Conservation (phyloP, 2,329 filamentous ascomycete genomes). For the Pseudocercospora fijiensis region DNA sequence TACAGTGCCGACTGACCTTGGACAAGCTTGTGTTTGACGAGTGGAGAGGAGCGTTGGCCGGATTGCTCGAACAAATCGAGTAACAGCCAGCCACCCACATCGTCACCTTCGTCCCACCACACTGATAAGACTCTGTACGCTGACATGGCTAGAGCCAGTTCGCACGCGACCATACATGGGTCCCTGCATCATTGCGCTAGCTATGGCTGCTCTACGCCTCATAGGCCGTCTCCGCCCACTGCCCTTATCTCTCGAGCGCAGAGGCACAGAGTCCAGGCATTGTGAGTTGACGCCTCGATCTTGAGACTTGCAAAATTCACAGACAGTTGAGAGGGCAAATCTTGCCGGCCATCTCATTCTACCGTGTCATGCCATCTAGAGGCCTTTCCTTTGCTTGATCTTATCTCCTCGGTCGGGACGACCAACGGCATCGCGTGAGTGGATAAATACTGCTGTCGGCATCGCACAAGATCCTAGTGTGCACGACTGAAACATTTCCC, state of each 20-base stretch:
- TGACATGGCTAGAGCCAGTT: background rate
- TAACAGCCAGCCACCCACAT: background rate
- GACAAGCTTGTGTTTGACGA: background rate
- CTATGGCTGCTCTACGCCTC: background rate
- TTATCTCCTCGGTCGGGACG: conserved; percentile 3
- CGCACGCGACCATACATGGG: conserved; percentile 2
- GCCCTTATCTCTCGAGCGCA: background rate
- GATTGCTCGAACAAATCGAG: background rate
- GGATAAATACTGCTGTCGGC: background rate
- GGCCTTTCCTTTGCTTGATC: background rate
- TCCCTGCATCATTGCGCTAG: background rate
- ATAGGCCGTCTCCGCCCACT: conserved; percentile 1
- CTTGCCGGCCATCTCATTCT: background rate
- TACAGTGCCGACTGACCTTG: background rate
- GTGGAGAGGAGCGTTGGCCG: background rate
- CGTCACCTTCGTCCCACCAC: background rate
- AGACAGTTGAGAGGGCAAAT: background rate
- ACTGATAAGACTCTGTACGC: background rate
- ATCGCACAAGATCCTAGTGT: background rate
- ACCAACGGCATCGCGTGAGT: background rate
- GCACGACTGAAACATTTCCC: background rate
- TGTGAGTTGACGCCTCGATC: background rate
- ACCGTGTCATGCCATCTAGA: background rate
- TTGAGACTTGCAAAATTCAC: background rate
- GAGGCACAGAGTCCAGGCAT: background rate